Conservation (phyloP, 768 basidiomycete genomes). For the Naganishia onofrii region DNA sequence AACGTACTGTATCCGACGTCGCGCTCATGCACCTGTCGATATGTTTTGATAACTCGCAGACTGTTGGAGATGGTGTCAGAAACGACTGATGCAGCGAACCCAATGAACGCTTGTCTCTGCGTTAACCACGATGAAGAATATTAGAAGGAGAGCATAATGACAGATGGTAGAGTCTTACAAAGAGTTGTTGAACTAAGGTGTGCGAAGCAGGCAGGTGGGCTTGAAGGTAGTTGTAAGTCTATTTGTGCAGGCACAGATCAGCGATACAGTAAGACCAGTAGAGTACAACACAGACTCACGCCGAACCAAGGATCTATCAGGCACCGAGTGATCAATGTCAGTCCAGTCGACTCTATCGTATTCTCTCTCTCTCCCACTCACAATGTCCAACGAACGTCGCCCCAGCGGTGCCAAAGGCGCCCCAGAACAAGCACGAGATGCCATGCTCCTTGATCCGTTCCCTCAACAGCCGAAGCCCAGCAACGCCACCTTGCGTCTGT, state of each 20-base stretch:
- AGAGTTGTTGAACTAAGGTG: constrained; percentile 61
- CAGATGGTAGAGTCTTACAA: constrained; percentile 40
- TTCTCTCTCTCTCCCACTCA: constrained; percentile 33
- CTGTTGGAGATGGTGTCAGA: constrained; percentile 87
- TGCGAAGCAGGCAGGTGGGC: constrained; percentile 62
- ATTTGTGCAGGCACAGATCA: background rate
- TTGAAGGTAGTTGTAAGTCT: constrained; percentile 72
- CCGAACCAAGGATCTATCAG: constrained; percentile 50
- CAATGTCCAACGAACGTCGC: constrained; percentile 90
- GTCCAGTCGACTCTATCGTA: background rate
- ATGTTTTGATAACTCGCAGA: constrained; percentile 89
- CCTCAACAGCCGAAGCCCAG: constrained; percentile 65
- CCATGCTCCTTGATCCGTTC: constrained; percentile 71
- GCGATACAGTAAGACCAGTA: background rate
- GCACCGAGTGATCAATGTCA: constrained; percentile 17
- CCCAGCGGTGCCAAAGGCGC: constrained; percentile 83
- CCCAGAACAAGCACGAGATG: constrained; percentile 78
- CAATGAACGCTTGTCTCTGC: constrained; percentile 79
- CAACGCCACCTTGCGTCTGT: constrained; percentile 75
- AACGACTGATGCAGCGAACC: constrained; percentile 77
- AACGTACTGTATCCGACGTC: constrained; percentile 67
- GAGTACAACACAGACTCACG: constrained; percentile 54
- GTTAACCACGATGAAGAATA: background rate
- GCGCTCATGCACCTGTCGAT: constrained; percentile 82
- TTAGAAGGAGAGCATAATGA: background rate